Conservation (phyloP, 345 rosid genomes). For the Linum trigynum region DNA sequence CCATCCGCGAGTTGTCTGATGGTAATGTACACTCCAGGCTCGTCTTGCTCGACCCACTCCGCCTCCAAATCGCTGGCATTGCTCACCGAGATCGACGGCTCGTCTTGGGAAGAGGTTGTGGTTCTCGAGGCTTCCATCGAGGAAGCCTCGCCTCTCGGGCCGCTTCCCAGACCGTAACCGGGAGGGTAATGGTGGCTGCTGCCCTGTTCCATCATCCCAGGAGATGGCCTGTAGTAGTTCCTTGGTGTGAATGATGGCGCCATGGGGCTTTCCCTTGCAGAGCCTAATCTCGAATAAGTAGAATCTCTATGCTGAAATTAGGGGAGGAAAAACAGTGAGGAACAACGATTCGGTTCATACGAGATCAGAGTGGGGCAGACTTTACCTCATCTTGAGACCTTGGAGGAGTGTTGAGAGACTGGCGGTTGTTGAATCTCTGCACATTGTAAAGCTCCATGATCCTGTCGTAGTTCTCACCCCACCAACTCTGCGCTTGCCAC, state of each 20-base stretch:
- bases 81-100: constrained; percentile 81
- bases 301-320: constrained; percentile 63
- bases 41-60: constrained; percentile 91
- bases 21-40: constrained; percentile 91
- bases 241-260: constrained; percentile 77
- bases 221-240: constrained; percentile 49
- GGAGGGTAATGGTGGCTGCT: constrained; percentile 36
- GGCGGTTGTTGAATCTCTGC: constrained; percentile 76
- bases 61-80: constrained; percentile 86
- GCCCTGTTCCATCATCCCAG: constrained; percentile 63
- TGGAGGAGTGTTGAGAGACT: constrained; percentile 84
- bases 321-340: not conserved
- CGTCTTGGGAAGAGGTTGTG: constrained; percentile 86
- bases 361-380: not conserved
- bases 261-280: constrained; percentile 81
- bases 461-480: constrained; percentile 93
- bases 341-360: not conserved
- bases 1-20: constrained; percentile 82
- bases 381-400: constrained; percentile 87
- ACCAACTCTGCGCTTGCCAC: constrained; percentile 98
- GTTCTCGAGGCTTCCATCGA: constrained; percentile 64
- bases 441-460: constrained; percentile 97
- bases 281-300: constrained; percentile 57
- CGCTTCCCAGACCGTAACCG: constrained; percentile 30
- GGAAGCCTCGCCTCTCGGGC: constrained; percentile 35